Evolutionary conservation across 73 alveolate genomes (phyloP).

Genomic region (Effrenium voratum): DNA sequence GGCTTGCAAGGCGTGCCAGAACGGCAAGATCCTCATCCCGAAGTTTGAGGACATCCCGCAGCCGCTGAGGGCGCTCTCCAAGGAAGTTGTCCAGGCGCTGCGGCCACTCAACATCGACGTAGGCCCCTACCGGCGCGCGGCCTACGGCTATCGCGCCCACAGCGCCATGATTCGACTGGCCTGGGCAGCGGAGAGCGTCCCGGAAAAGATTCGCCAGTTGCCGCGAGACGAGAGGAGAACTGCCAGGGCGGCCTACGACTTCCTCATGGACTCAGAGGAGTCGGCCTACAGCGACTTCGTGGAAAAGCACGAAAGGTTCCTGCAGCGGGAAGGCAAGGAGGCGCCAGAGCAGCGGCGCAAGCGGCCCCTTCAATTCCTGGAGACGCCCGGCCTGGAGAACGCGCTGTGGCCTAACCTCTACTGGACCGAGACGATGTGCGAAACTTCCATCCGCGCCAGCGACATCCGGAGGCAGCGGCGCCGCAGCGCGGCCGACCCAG

Average conservation of each 20-base stretch:
- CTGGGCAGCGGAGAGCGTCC: neutral
- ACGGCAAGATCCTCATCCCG: neutral
- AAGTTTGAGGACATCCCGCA: neutral
- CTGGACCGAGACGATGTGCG: neutral
- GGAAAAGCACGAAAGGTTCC: neutral
- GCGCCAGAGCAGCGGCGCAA: neutral
- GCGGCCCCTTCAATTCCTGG: slow-evolving; percentile 28
- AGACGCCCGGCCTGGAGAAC: neutral
- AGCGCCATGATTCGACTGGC: neutral
- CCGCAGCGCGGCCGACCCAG: neutral
- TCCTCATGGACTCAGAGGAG: neutral
- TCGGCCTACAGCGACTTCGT: neutral
- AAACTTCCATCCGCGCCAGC: neutral
- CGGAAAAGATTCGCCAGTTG: neutral
- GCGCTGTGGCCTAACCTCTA: neutral
- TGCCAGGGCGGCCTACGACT: neutral
- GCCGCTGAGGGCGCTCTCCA: neutral
- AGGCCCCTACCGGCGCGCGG: neutral
- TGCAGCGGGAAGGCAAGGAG: neutral
- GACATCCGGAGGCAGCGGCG: slow-evolving; percentile 9
- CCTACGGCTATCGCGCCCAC: slow-evolving; percentile 6
- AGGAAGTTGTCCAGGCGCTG: neutral
- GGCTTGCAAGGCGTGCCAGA: neutral
- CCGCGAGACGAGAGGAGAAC: neutral
- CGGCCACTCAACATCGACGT: neutral